Evolutionary conservation across 352 stramenopile species (phyloP).

Genomic region (Blastocystis sp.): DNA sequence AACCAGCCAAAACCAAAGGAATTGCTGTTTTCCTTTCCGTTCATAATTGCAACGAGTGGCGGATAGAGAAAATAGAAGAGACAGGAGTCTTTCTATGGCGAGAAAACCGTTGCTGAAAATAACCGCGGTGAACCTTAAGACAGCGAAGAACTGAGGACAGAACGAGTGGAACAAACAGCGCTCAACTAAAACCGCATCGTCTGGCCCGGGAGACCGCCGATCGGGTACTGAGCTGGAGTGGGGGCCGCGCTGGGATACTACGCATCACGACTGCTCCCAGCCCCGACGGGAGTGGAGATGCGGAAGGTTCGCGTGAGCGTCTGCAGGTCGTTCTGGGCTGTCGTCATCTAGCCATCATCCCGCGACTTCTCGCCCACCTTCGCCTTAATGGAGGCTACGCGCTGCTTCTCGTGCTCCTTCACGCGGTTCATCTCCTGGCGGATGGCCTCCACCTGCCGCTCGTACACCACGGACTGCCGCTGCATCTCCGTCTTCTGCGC

Average conservation of each 20-base stretch:
- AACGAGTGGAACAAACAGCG: neutral
- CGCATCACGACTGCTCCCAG: neutral
- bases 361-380: neutral
- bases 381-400: constrained; percentile 10
- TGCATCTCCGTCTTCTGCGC: constrained; percentile 51
- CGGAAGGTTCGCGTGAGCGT: constrained; percentile 55
- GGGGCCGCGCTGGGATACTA: neutral
- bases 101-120: neutral
- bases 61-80: no score
- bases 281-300: constrained; percentile 8
- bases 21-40: neutral
- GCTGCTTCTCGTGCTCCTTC: constrained; percentile 41
- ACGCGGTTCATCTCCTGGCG: constrained; percentile 21
- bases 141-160: neutral
- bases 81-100: no score
- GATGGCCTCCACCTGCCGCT: constrained; percentile 31
- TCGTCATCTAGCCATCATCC: constrained; percentile 23
- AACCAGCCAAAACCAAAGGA: neutral
- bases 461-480: constrained; percentile 38
- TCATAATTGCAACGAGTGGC: neutral
- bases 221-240: neutral
- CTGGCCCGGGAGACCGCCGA: neutral
- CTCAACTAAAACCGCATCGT: neutral
- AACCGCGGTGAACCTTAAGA: neutral
- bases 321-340: constrained; percentile 50